Base-by-base conservation (phyloP, 495 filamentous ascomycete genomes). In the Penicillium lagena region DNA sequence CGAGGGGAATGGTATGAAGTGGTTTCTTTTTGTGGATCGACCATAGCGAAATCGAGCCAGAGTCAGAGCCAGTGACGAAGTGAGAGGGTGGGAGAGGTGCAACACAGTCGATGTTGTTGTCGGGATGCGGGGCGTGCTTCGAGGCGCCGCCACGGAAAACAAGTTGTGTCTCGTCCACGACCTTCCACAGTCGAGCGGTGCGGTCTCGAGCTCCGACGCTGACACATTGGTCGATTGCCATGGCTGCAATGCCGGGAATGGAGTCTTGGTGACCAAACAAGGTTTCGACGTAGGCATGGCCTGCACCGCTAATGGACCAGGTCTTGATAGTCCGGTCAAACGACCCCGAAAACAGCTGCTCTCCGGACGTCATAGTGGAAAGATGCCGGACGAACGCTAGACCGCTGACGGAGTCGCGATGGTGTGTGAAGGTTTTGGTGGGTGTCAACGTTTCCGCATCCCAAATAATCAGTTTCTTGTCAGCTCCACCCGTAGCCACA, bases 101-200 rank as follows among this genome's bases (percentile, higher is more conserved):
- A 13, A 96, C 77, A 32, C 85, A 82, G 66, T 98, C 93, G 51
- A 96, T 87, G 60, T 84, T 90, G 46, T 88, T 91, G 62, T 95
- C 89, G 38, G 83, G 64, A 50, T 83, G 80, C 5, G 59, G 54
- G 17, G 58, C 62, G 64, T 75, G 49, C 68, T 70, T 72, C 15
- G 62, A 58, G 14, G 76, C 83, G 33, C 87, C 89, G 35, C 90
- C 91, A 33, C 91, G 84, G 66, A 97, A 98, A 1, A 97, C 90
- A 5, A 97, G 76, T 58, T 97, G 94, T 1, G 83, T 86, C 58
- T 98, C 93, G 45, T 98, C 93, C 22, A 89, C 82, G 2, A 97
- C 90, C 63, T 97, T 98, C 93, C 93, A 98, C 48, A 96, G 64
- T 28, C 93, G 75, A n/a, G 90, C 90, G 1, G 93, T 95, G 15